phyloP scores from a whole-genome alignment of 176 grass and related monocot species.

The Rhynchospora breviuscula region DNA sequence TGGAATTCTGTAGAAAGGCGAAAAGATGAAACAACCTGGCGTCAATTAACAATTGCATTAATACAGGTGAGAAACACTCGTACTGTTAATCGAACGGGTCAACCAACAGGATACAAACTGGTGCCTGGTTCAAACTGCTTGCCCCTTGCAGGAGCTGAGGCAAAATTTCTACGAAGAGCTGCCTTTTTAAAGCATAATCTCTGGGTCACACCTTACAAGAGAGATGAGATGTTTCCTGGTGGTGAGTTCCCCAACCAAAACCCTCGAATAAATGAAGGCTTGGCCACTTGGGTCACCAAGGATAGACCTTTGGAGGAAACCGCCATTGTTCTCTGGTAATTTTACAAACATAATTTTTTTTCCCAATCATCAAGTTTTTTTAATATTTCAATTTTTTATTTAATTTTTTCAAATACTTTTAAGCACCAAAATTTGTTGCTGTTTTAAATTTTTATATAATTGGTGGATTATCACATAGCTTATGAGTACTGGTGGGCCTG shows the following conservation, averaged over 20 bases:
- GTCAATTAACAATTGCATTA: background rate
- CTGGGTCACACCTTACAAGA: slow-evolving; percentile 88
- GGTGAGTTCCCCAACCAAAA: slow-evolving; percentile 99
- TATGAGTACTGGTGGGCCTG: background rate
- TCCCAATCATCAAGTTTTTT: background rate
- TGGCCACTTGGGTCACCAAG: slow-evolving; percentile 94
- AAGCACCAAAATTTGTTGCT: background rate
- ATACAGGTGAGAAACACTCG: slow-evolving; percentile 84
- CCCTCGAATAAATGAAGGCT: slow-evolving; percentile 79
- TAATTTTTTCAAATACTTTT: background rate
- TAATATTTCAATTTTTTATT: background rate
- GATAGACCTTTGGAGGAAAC: slow-evolving; percentile 90
- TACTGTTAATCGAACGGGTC: slow-evolving; percentile 85
- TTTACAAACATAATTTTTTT: background rate
- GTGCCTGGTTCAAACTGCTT: slow-evolving; percentile 91
- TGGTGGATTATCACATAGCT: background rate
- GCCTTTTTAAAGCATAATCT: slow-evolving; percentile 98
- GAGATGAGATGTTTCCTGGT: slow-evolving; percentile 87
- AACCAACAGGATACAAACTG: slow-evolving; percentile 92
- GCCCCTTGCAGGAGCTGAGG: slow-evolving; percentile 61
- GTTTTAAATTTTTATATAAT: background rate
- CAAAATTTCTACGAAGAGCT: slow-evolving; percentile 87
- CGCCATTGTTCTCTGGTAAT: slow-evolving; percentile 91
- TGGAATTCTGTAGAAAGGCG: background rate
- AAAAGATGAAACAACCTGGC: background rate